Evolutionary conservation across 805 yeast genomes (phyloP).

Genomic region (Ogataea nakhonphanomensis): DNA sequence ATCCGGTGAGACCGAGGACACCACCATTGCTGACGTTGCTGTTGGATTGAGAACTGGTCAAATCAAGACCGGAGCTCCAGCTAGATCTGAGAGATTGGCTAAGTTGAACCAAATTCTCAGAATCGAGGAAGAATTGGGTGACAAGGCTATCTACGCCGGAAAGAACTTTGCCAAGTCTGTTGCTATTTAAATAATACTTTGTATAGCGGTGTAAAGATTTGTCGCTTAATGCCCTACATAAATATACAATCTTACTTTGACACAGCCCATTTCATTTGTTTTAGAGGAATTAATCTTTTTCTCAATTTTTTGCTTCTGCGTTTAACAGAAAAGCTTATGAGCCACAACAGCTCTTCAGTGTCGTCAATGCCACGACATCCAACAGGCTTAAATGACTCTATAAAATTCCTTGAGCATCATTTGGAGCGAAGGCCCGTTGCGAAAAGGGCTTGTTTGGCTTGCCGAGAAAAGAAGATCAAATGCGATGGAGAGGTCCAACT

Average conservation of each 20-base stretch:
- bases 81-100: slow-evolving; percentile 99
- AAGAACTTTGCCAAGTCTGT: slow-evolving; percentile 70
- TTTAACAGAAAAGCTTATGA: neutral
- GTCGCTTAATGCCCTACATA: neutral
- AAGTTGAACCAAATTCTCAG: slow-evolving; percentile 97
- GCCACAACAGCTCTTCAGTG: slow-evolving; percentile 3
- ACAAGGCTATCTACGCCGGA: slow-evolving; percentile 96
- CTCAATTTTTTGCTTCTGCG: neutral
- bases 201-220: no score
- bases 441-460: slow-evolving; percentile 57
- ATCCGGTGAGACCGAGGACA: slow-evolving; percentile 99
- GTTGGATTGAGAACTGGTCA: slow-evolving; percentile 99
- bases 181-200: slow-evolving; percentile 23
- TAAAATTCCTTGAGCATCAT: slow-evolving; percentile 7
- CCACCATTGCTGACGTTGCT: slow-evolving; percentile 94
- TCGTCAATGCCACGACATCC: slow-evolving; percentile 1
- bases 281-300: no score
- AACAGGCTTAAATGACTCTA: slow-evolving; percentile 6
- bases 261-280: neutral
- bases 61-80: slow-evolving; percentile 99
- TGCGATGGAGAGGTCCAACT: slow-evolving; percentile 56
- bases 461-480: slow-evolving; percentile 62
- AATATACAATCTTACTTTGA: no score
- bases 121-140: slow-evolving; percentile 98
- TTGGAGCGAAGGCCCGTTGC: slow-evolving; percentile 47